Percentiles rank a stretch among this genome's conserved stretches.
Evolutionary conservation across 2,329 filamentous ascomycete genomes (phyloP).

Genomic region (Fusarium duplospermum): DNA sequence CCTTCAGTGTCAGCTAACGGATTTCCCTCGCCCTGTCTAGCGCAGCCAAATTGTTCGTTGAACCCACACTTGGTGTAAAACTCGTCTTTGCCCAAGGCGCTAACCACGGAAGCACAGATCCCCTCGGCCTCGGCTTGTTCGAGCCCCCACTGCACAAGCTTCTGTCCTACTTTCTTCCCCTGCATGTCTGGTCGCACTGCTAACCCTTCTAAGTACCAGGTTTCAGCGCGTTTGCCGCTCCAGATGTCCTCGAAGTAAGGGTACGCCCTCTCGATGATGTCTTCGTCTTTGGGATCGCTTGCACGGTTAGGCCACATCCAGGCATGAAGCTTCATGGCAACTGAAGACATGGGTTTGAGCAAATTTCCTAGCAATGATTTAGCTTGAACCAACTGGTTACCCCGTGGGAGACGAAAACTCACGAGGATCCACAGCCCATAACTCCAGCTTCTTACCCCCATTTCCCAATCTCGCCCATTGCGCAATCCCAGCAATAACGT

Average conservation of each 20-base stretch:
- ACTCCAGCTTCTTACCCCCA: conserved; percentile 24
- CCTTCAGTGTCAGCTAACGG: conserved; percentile 20
- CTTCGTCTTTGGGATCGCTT: conserved; percentile 19
- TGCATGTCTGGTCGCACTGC: conserved; percentile 55
- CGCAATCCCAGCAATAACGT: conserved; percentile 26
- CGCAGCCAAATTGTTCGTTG: conserved; percentile 28
- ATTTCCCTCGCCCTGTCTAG: conserved; percentile 20
- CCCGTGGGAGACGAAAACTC: not conserved
- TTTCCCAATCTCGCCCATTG: conserved; percentile 38
- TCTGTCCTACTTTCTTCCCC: conserved; percentile 49
- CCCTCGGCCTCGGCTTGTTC: conserved; percentile 50
- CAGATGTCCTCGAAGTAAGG: conserved; percentile 29
- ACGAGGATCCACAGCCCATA: conserved; percentile 27
- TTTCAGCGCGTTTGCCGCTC: conserved; percentile 35
- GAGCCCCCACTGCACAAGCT: conserved; percentile 56
- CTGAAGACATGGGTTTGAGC: conserved; percentile 27
- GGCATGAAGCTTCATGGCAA: conserved; percentile 22
- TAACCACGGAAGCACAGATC: conserved; percentile 54
- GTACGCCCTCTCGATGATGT: conserved; percentile 31
- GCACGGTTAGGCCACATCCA: conserved; percentile 23
- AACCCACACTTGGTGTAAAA: conserved; percentile 49
- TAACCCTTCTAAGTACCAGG: conserved; percentile 53
- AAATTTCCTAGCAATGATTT: conserved; percentile 23
- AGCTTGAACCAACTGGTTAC: not conserved
- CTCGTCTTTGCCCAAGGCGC: conserved; percentile 51